Conservation (phyloP, 2,329 filamentous ascomycete species). For the Akanthomyces muscarius region DNA sequence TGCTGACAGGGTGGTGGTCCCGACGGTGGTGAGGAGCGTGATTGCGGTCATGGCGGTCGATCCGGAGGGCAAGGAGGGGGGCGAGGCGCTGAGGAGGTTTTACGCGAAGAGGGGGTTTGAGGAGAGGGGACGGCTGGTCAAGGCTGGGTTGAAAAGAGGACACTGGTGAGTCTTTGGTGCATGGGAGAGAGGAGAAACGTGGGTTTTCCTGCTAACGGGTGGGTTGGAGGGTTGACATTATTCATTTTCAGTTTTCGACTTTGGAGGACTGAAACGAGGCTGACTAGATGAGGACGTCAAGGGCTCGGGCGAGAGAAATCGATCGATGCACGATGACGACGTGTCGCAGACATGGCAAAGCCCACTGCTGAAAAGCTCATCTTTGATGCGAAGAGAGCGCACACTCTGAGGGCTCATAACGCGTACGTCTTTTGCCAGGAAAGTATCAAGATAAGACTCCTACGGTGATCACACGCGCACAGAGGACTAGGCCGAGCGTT, state of each 20-base stretch:
- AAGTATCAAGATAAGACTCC: too few relatives aligned
- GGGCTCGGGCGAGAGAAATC: too few relatives aligned
- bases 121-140: background rate
- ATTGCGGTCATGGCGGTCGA: background rate
- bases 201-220: background rate
- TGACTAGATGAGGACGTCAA: too few relatives aligned
- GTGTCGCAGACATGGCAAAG: too few relatives aligned
- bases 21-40: background rate
- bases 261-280: background rate
- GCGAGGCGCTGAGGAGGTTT: background rate
- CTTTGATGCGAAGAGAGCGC: too few relatives aligned
- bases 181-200: background rate
- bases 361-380: too few relatives aligned
- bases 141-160: background rate
- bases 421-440: too few relatives aligned
- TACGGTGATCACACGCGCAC: too few relatives aligned
- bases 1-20: background rate
- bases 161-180: background rate
- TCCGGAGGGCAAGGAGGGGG: background rate
- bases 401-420: too few relatives aligned
- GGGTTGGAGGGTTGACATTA: background rate
- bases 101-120: background rate
- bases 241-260: background rate
- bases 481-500: too few relatives aligned
- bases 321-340: too few relatives aligned